phyloP scores from a whole-genome alignment of 2,329 filamentous ascomycete species.

The Sclerotinia nivalis region DNA sequence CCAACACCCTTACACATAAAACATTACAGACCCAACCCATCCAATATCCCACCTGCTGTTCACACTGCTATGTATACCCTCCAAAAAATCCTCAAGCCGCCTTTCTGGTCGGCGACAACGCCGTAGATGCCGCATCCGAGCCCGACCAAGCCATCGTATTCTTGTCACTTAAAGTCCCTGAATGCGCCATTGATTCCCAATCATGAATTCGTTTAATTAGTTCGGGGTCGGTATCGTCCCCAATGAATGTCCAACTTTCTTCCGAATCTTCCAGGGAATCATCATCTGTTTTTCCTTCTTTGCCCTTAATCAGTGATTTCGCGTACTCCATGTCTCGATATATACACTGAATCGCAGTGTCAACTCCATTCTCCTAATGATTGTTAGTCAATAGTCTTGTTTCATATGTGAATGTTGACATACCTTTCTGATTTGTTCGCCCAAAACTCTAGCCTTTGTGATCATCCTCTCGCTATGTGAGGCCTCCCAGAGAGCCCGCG shows the following conservation, averaged over 20 bases:
- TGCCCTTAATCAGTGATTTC: conserved; percentile 73
- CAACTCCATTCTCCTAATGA: conserved; percentile 81
- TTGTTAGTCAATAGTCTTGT: conserved; percentile 37
- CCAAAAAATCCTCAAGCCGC: conserved; percentile 10
- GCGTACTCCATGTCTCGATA: conserved; percentile 96
- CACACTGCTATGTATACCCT: background rate
- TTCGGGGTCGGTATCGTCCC: conserved; percentile 45
- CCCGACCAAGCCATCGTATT: conserved; percentile 24
- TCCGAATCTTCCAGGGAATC: conserved; percentile 63
- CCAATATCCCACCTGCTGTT: background rate
- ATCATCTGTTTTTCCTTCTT: conserved; percentile 54
- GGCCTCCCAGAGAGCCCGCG: conserved; percentile 85
- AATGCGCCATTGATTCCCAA: conserved; percentile 40
- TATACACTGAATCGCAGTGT: conserved; percentile 84
- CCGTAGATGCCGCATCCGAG: conserved; percentile 23
- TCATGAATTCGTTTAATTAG: conserved; percentile 38
- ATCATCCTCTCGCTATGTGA: conserved; percentile 92
- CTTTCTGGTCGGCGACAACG: conserved; percentile 16
- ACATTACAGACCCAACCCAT: background rate
- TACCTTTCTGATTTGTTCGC: conserved; percentile 85
- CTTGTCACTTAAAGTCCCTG: conserved; percentile 26
- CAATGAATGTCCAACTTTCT: conserved; percentile 91
- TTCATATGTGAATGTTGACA: conserved; percentile 40
- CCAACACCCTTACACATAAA: background rate
- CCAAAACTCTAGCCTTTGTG: conserved; percentile 75